phyloP scores from a whole-genome alignment of 164 flowering plant genomes.

The Vitis cinerea region DNA sequence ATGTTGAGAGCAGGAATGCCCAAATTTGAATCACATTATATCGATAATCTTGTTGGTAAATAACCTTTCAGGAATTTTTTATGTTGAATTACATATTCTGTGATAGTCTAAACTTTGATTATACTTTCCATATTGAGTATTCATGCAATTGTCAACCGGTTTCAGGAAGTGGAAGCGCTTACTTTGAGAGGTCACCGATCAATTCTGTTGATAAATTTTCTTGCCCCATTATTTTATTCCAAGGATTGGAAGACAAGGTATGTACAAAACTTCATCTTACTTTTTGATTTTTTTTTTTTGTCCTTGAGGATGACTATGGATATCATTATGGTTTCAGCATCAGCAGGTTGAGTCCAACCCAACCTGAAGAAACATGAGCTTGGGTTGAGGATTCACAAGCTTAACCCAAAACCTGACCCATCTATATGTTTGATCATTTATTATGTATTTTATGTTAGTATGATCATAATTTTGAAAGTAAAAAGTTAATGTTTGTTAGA shows the following conservation, averaged over 20 bases:
- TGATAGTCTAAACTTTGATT: neutral
- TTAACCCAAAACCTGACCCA: too few species aligned
- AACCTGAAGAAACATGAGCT: too few species aligned
- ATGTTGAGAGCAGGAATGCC: slow-evolving; percentile 69
- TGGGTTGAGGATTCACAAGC: too few species aligned
- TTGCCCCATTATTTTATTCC: slow-evolving; percentile 91
- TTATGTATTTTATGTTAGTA: too few species aligned
- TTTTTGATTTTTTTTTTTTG: neutral
- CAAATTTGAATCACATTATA: slow-evolving; percentile 86
- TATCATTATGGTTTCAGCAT: too few species aligned
- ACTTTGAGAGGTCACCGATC: slow-evolving; percentile 83
- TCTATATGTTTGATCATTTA: too few species aligned
- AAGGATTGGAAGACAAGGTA: slow-evolving; percentile 98
- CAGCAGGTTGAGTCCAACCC: too few species aligned
- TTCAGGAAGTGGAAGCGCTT: slow-evolving; percentile 71
- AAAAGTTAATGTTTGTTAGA: too few species aligned
- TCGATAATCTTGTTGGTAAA: slow-evolving; percentile 84
- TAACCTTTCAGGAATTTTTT: neutral
- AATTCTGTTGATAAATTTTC: slow-evolving; percentile 85
- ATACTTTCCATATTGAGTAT: neutral
- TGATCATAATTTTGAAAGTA: too few species aligned
- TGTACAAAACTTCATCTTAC: neutral
- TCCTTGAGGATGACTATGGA: neutral
- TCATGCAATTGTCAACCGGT: slow-evolving; percentile 1
- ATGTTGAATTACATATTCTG: too few species aligned